Evolutionary conservation across 495 filamentous ascomycete species (phyloP).

Genomic region (Hapsidospora chrysogenum): DNA sequence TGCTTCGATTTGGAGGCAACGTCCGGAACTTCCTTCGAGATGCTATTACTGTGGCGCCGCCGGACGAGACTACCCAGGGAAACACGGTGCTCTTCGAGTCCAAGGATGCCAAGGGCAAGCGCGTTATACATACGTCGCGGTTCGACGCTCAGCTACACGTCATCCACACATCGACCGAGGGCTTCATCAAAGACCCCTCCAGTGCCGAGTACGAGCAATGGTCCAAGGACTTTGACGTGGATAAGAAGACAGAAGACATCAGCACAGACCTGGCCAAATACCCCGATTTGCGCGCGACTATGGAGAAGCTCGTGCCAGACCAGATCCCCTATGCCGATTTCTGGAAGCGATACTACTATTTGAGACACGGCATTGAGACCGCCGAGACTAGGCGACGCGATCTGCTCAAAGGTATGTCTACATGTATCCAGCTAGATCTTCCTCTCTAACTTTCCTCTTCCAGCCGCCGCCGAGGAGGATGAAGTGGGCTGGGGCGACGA

Average conservation of each 20-base stretch:
- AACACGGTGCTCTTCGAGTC: conserved; percentile 69
- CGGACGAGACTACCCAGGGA: conserved; percentile 14
- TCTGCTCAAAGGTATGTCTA: conserved; percentile 65
- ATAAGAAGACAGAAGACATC: conserved; percentile 74
- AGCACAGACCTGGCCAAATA: conserved; percentile 72
- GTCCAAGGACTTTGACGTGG: conserved; percentile 60
- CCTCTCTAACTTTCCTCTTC: conserved; percentile 6
- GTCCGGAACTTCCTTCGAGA: conserved; percentile 82
- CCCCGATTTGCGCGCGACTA: conserved; percentile 70
- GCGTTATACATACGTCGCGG: conserved; percentile 82
- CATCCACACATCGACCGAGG: conserved; percentile 71
- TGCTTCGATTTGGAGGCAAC: conserved; percentile 83
- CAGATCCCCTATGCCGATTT: conserved; percentile 74
- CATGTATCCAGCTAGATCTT: conserved; percentile 9
- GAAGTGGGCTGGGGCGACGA: conserved; percentile 75
- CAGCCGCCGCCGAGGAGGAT: conserved; percentile 49
- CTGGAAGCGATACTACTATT: conserved; percentile 93
- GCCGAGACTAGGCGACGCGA: conserved; percentile 84
- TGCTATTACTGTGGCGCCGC: conserved; percentile 76
- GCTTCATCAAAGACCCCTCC: conserved; percentile 68
- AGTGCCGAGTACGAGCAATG: conserved; percentile 61
- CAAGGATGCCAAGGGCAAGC: conserved; percentile 74
- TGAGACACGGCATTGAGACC: conserved; percentile 86
- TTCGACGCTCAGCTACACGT: conserved; percentile 94
- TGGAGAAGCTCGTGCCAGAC: conserved; percentile 93